Evolutionary conservation across 2,329 filamentous ascomycete genomes (phyloP), one percentile per base, ranked within the genome.

Genomic region (Gnomoniopsis sp.): DNA sequence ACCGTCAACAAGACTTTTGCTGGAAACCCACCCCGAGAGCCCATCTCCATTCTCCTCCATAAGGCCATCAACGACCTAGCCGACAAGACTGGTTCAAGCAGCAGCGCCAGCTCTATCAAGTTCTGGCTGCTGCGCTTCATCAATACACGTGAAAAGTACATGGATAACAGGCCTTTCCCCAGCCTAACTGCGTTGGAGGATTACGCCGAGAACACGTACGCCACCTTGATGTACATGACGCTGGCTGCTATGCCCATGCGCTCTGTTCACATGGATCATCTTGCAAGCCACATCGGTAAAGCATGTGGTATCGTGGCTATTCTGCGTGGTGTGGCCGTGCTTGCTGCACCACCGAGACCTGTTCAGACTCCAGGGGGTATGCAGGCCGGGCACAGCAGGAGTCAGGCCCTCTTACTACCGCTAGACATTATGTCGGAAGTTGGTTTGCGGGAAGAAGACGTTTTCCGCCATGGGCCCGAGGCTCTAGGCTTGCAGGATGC

Each of bases 271-370:
- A 86, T 92, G 46, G 95, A 99, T 68, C 95, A 99, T 74, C 79
- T 99, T 19, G 93, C 93, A 10, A 96, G 90, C 56, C 95, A 99
- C 72, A 90, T 98, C 59, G 95, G 95, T 54, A 99, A 99, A 70
- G 93, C 95, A 0, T 89, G 87, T 51, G 95, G 95, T 10, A 97
- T 99, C 56, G 82, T 87, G 2, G 89, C 93, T 1, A 84, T 96
- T 0, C 77, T 99, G n/a, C 83, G 93, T 44, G 93, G 95, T 0
- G 79, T 98, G 12, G 93, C 95, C 0, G 73, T 98, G 2, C 81
- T 98, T n/a, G 93, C 93, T 0, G 91, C 93, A 48, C 88, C 90
- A 0, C 80, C 85, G 0, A 80, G 85, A 3, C 71, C 78, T 3
- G 71, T 80, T 2, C 73, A 74, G 23, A 77, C 75, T 0, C 77